These are phyloP conservation scores for Naganishia onofrii DNA, from an alignment of 768 basidiomycete species.

Conservation along the genomic window DNA sequence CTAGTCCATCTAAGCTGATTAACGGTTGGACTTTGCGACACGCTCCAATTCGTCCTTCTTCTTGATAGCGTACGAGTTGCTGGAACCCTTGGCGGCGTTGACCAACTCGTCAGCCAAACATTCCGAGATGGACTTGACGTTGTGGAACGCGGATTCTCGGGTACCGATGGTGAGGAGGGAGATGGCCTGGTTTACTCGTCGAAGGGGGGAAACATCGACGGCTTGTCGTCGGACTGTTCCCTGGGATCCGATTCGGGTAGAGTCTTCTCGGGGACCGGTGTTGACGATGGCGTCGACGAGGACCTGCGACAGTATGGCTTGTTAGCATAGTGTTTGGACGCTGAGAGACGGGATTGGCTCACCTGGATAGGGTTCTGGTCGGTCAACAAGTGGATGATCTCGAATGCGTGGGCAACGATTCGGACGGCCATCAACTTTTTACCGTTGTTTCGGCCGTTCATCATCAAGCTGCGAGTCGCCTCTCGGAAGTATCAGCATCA, in stretches of 20 bases:
- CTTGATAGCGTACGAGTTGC: constrained; percentile 84
- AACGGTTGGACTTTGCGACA: constrained; percentile 99
- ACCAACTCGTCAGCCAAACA: constrained; percentile 99
- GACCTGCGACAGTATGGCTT: constrained; percentile 57
- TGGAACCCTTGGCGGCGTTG: constrained; percentile 99
- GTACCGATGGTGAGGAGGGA: constrained; percentile 92
- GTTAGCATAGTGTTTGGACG: background rate
- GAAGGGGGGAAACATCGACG: constrained; percentile 97
- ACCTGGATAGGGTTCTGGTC: constrained; percentile 99
- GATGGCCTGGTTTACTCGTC: constrained; percentile 96
- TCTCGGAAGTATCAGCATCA: background rate
- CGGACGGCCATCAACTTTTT: constrained; percentile 98
- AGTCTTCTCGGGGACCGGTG: constrained; percentile 99
- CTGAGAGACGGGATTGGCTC: background rate
- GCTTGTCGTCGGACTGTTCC: constrained; percentile 99
- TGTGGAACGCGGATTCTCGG: constrained; percentile 99
- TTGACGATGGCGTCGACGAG: constrained; percentile 98
- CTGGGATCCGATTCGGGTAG: constrained; percentile 98
- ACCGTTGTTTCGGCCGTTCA: constrained; percentile 99
- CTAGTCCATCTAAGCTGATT: constrained; percentile 51
- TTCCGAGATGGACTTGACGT: constrained; percentile 98
- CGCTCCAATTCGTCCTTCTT: constrained; percentile 99
- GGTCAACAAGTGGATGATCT: constrained; percentile 98
- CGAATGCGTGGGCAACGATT: constrained; percentile 98
- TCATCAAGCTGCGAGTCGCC: constrained; percentile 74